Evolutionary conservation across 139 green algal species (phyloP), one percentile per base, ranked within the genome.

Genomic region (Diplosphaera chodatii): DNA sequence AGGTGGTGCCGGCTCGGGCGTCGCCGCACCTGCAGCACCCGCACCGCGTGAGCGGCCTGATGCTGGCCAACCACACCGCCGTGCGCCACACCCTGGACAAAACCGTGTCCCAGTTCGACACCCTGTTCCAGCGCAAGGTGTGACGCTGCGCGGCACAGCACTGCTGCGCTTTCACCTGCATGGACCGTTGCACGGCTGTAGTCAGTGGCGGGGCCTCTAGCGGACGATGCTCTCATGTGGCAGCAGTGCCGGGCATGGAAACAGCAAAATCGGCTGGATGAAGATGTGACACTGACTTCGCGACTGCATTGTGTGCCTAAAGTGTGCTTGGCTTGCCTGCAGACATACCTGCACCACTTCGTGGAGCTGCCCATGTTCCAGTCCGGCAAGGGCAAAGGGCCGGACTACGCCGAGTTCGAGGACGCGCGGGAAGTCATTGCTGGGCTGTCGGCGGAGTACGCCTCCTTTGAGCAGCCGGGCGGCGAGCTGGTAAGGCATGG

Each of bases 51-150:
- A 89, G 72, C 29, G 95, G 95, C 20, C 88, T 99, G 13, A 98
- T 99, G 95, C 82, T 99, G 68, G 95, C 95, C 72, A 99, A 98
- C 83, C 90, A 98, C 88, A 99, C 95, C 31, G 91, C 83, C 77
- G 96, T 99, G 76, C 84, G 94, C 55, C 93, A 98, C 82, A 81
- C 97, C 30, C 97, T 98, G 80, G 90, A 85, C 69, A 77, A 75
- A 48, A 79, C 85, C 72, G 68, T 99, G 27, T 80, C 75, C 21
- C 92, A 98, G 83, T 99, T 94, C 71, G 92, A 99, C 68, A 97
- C 96, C 79, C 88, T 99, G 10, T 91, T 94, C 70, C 85, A 88
- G 70, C 76, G 77, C 63, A 86, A 88, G 67, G 91, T 59, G 16
- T n/a, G 10, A 3, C 13, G 48, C 16, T 23, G 48, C 16, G 13